These are phyloP conservation scores for Russula abietina DNA, from an alignment of 768 basidiomycete species.

Conservation along the genomic window DNA sequence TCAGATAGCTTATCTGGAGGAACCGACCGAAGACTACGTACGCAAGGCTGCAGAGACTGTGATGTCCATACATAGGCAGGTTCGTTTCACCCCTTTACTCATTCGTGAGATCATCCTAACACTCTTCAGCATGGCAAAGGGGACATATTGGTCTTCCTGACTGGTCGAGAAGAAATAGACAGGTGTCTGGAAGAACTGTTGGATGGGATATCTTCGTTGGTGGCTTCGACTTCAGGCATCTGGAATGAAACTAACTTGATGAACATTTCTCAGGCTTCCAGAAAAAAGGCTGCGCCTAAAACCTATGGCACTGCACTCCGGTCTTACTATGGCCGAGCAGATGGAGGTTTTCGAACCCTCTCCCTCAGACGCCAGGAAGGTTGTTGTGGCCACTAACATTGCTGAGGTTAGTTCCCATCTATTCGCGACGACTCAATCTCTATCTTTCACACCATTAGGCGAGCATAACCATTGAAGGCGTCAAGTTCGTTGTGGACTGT, in stretches of 20 bases:
- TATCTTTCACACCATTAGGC: slow-evolving; percentile 45
- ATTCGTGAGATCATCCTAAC: background rate
- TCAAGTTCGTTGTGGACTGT: slow-evolving; percentile 88
- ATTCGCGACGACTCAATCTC: background rate
- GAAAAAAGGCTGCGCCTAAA: slow-evolving; percentile 50
- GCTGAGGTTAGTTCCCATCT: slow-evolving; percentile 58
- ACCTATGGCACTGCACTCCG: slow-evolving; percentile 81
- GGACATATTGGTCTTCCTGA: slow-evolving; percentile 90
- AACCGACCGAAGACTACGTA: slow-evolving; percentile 76
- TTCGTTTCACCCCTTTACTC: slow-evolving; percentile 28
- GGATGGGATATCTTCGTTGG: slow-evolving; percentile 40
- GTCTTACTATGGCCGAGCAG: slow-evolving; percentile 84
- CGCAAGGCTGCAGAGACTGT: slow-evolving; percentile 74
- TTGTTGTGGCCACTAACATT: slow-evolving; percentile 91
- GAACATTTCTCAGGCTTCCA: slow-evolving; percentile 38
- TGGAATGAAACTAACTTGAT: background rate
- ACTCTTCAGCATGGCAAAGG: slow-evolving; percentile 63
- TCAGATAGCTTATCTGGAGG: slow-evolving; percentile 79
- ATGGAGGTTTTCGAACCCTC: slow-evolving; percentile 75
- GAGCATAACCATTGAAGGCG: slow-evolving; percentile 93
- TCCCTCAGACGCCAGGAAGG: slow-evolving; percentile 74
- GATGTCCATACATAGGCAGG: slow-evolving; percentile 78
- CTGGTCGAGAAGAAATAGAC: slow-evolving; percentile 96
- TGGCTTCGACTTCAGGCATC: slow-evolving; percentile 11
- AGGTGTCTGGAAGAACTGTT: slow-evolving; percentile 75